Evolutionary conservation across 2,329 filamentous ascomycete genomes (phyloP), one percentile per base, ranked within the genome.

Genomic region (Fusarium piperis): DNA sequence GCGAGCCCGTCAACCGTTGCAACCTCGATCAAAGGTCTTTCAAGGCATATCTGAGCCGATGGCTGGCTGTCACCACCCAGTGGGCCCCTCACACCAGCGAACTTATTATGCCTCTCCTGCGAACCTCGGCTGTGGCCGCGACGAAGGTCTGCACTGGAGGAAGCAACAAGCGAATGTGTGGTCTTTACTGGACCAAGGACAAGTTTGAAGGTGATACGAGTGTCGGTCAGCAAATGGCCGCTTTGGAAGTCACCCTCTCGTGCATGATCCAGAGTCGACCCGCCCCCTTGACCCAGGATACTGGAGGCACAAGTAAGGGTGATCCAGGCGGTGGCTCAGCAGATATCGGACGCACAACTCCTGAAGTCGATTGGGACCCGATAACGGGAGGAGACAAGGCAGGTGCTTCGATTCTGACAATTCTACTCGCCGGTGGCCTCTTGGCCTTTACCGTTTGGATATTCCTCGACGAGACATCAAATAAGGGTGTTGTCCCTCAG

Each of bases 141-240:
- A 86, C 86, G 2, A 82, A 81, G 15, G 86, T 90, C 66, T 92
- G 90, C 69, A 84, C 80, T 0, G 90, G 89, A 28, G 89, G 89
- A 16, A 71, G 77, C 28, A 89, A 89, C 67, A 84, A 85, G 4
- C 85, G 85, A 28, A 85, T 89, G 83, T 92, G 89, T 72, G 88
- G 90, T 10, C 79, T 89, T 59, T 86, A 86, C 65, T 92, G 90
- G 89, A 86, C 85, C 51, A 83, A 85, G 59, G 81, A 84, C 62
- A 79, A 79, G 10, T 92, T 86, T 79, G 90, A 92, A 77, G 88
- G 88, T 26, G 84, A 83, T 2, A 86, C 84, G 8, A 91, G 91
- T 8, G 87, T 93, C 3, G 91, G 91, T 6, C 90, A 93, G 78
- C 90, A 93, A 79, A 93, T 93, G 91, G 86, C 88, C 2, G 90